Percentiles rank a stretch among this genome's conserved stretches.
Conservation (phyloP, 768 basidiomycete genomes). For the Suillus occidentalis region DNA sequence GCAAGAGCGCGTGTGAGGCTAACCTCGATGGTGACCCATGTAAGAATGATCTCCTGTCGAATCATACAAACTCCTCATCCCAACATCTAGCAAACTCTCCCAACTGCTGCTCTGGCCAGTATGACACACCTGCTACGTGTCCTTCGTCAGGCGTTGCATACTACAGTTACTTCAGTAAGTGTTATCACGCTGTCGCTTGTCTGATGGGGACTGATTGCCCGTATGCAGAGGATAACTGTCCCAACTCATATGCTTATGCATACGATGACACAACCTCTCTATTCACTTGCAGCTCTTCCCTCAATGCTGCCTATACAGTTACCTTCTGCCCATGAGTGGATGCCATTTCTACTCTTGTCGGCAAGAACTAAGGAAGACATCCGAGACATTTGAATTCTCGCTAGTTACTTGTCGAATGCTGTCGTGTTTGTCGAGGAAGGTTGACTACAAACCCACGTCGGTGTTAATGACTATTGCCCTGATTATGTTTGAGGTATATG, state of each 20-base stretch:
- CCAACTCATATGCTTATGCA: constrained; percentile 50
- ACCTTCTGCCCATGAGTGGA: constrained; percentile 41
- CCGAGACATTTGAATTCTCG: neutral
- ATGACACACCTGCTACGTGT: constrained; percentile 54
- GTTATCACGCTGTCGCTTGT: neutral
- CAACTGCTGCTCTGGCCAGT: constrained; percentile 64
- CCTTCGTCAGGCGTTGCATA: constrained; percentile 45
- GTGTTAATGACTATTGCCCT: neutral
- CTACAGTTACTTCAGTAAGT: constrained; percentile 49
- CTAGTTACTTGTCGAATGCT: neutral
- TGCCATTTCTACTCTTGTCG: neutral
- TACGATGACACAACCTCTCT: constrained; percentile 51
- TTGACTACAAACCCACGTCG: neutral
- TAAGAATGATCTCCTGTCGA: constrained; percentile 13
- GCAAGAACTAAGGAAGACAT: neutral
- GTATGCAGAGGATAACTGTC: constrained; percentile 39
- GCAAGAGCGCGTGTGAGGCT: constrained; percentile 56
- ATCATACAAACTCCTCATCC: neutral
- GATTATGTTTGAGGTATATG: neutral
- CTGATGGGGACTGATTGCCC: constrained; percentile 5
- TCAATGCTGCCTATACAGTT: constrained; percentile 43
- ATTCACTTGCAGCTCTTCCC: constrained; percentile 40
- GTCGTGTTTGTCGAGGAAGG: neutral
- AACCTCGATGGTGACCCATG: constrained; percentile 35
- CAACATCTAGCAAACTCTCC: constrained; percentile 46